Evolutionary conservation across 2,329 filamentous ascomycete species (phyloP).

Genomic region (Dothideomycetidae sp.): DNA sequence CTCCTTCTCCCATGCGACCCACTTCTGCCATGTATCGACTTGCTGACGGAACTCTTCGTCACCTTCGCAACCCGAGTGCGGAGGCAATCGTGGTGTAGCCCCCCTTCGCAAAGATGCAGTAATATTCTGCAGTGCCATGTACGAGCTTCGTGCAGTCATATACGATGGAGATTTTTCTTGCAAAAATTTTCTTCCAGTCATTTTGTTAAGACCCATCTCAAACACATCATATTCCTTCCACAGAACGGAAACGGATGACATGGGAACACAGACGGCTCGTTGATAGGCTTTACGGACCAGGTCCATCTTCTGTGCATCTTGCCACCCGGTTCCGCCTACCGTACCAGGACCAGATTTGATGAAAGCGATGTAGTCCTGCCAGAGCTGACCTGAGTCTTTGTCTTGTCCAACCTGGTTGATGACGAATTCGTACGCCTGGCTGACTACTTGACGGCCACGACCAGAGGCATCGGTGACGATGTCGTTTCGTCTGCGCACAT

Average conservation of each 20-base stretch:
- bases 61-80: constrained; percentile 72
- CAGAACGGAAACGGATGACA: constrained; percentile 62
- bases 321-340: constrained; percentile 77
- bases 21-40: constrained; percentile 78
- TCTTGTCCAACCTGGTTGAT: constrained; percentile 82
- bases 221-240: constrained; percentile 99
- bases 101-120: constrained; percentile 61
- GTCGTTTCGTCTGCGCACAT: constrained; percentile 83
- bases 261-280: constrained; percentile 74
- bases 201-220: constrained; percentile 85
- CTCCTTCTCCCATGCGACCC: constrained; percentile 90
- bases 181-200: constrained; percentile 83
- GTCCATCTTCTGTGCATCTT: constrained; percentile 98
- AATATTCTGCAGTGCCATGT: constrained; percentile 80
- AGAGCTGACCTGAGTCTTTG: constrained; percentile 75
- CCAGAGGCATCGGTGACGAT: constrained; percentile 65
- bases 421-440: constrained; percentile 82
- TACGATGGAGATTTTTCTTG: constrained; percentile 87
- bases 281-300: constrained; percentile 83
- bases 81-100: constrained; percentile 67
- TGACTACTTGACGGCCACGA: constrained; percentile 62
- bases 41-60: constrained; percentile 73
- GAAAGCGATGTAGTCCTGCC: constrained; percentile 91
- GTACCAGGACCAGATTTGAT: constrained; percentile 70
- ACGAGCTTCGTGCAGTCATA: constrained; percentile 88